These are phyloP conservation scores for Stachybotrys elegans DNA, from an alignment of 2,329 filamentous ascomycete genomes.

Conservation along the genomic window DNA sequence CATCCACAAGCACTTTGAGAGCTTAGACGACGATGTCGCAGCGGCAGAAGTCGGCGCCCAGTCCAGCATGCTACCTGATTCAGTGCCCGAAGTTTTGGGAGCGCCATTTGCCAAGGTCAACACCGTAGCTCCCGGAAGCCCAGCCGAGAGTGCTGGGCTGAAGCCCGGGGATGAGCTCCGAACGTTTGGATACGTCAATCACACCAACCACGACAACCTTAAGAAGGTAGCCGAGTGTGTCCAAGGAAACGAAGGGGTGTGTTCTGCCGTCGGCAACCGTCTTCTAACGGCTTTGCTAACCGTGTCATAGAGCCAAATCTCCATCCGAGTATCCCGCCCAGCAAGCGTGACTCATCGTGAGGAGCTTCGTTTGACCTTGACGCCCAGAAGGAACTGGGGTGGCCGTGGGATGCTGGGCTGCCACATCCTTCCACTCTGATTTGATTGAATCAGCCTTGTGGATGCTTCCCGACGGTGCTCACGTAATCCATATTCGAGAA, in stretches of 20 bases:
- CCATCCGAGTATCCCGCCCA: slow-evolving; percentile 60
- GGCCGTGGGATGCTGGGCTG: slow-evolving; percentile 86
- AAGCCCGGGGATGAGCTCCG: slow-evolving; percentile 75
- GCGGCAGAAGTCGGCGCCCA: slow-evolving; percentile 14
- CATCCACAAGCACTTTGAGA: slow-evolving; percentile 89
- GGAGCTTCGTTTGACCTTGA: slow-evolving; percentile 67
- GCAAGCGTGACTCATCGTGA: slow-evolving; percentile 35
- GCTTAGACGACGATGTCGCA: slow-evolving; percentile 48
- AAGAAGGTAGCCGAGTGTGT: slow-evolving; percentile 85
- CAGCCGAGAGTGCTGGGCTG: slow-evolving; percentile 77
- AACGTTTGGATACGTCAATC: slow-evolving; percentile 80
- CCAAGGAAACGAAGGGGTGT: slow-evolving; percentile 81
- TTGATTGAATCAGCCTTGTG: too few species aligned
- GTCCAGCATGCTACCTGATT: slow-evolving; percentile 26
- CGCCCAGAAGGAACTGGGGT: slow-evolving; percentile 78
- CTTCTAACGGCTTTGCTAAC: slow-evolving; percentile 15
- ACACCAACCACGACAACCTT: slow-evolving; percentile 79
- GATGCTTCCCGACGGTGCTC: too few species aligned
- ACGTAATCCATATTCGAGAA: too few species aligned
- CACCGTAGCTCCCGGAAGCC: slow-evolving; percentile 70
- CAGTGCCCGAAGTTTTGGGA: slow-evolving; percentile 18
- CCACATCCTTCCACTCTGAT: slow-evolving; percentile 75
- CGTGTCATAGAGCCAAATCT: slow-evolving; percentile 55
- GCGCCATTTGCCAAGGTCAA: slow-evolving; percentile 82
- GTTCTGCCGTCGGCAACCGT: slow-evolving; percentile 27